Evolutionary conservation across 1,284 basidiomycete genomes (phyloP).

Genomic region (Leccinum variabile): DNA sequence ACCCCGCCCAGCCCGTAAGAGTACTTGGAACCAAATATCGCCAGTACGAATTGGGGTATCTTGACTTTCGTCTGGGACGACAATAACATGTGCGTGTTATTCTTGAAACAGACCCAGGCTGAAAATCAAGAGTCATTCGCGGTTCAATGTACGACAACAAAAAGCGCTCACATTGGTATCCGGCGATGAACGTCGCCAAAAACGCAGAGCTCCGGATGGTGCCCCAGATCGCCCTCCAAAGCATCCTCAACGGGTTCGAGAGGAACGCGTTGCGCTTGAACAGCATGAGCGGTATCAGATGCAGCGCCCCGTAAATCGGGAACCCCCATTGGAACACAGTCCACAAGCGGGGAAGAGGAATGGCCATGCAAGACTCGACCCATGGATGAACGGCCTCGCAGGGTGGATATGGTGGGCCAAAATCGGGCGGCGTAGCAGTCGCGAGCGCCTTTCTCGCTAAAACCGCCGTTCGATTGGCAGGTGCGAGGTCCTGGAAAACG

Average conservation of each 20-base stretch:
- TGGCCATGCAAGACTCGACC: constrained; percentile 65
- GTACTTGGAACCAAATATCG: constrained; percentile 63
- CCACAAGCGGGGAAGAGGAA: constrained; percentile 75
- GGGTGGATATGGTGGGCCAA: constrained; percentile 58
- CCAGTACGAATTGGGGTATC: constrained; percentile 50
- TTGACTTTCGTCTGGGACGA: constrained; percentile 40
- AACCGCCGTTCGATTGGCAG: constrained; percentile 42
- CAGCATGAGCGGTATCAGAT: constrained; percentile 83
- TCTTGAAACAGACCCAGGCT: constrained; percentile 78
- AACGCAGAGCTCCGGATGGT: constrained; percentile 88
- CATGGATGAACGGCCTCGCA: constrained; percentile 82
- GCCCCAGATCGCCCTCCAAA: constrained; percentile 67
- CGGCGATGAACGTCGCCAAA: constrained; percentile 80
- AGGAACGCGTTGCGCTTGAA: constrained; percentile 69
- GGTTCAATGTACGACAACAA: background rate
- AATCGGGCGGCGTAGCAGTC: constrained; percentile 38
- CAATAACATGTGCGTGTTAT: constrained; percentile 55
- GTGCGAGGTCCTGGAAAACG: constrained; percentile 40
- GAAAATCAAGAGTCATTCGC: constrained; percentile 5
- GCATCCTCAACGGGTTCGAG: constrained; percentile 61
- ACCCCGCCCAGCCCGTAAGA: constrained; percentile 82
- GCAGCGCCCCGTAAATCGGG: constrained; percentile 85
- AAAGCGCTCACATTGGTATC: constrained; percentile 72
- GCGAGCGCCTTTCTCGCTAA: constrained; percentile 38
- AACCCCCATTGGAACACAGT: constrained; percentile 86